Evolutionary conservation across 2,329 filamentous ascomycete genomes (phyloP).

Genomic region (Ophiosphaerella herpotricha): DNA sequence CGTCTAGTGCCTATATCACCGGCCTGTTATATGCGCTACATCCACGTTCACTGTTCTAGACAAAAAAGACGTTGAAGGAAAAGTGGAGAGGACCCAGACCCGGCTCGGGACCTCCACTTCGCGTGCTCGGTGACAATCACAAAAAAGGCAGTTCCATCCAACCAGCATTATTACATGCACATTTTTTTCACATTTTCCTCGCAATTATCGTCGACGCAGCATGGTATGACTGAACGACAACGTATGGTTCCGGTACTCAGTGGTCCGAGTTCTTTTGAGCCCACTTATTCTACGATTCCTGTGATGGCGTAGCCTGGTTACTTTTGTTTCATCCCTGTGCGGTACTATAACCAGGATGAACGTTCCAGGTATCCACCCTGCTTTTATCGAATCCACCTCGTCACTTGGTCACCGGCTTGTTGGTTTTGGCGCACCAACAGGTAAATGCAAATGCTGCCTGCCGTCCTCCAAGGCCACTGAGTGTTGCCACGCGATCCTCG

Average conservation of each 20-base stretch:
- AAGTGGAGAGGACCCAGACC: constrained; percentile 7
- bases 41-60: constrained; percentile 13
- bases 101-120: constrained; percentile 7
- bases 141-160: constrained; percentile 5
- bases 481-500: constrained; percentile 1
- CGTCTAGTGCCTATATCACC: constrained; percentile 2
- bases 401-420: background rate
- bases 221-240: too few relatives aligned
- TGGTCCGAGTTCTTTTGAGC: background rate
- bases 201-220: background rate
- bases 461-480: background rate
- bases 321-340: constrained; percentile 18
- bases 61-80: constrained; percentile 3
- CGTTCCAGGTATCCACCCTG: constrained; percentile 25
- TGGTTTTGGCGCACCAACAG: background rate
- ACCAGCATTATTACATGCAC: constrained; percentile 4
- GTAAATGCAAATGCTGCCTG: background rate
- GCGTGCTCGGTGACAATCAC: constrained; percentile 3
- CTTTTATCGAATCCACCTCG: background rate
- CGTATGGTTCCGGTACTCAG: background rate
- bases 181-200: background rate
- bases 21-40: constrained; percentile 10
- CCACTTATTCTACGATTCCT: background rate
- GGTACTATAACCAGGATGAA: constrained; percentile 24
- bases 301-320: constrained; percentile 8